Evolutionary conservation across 2,329 filamentous ascomycete species (phyloP), one percentile per base, ranked within the genome.

Genomic region (Microcyclosporella mali): DNA sequence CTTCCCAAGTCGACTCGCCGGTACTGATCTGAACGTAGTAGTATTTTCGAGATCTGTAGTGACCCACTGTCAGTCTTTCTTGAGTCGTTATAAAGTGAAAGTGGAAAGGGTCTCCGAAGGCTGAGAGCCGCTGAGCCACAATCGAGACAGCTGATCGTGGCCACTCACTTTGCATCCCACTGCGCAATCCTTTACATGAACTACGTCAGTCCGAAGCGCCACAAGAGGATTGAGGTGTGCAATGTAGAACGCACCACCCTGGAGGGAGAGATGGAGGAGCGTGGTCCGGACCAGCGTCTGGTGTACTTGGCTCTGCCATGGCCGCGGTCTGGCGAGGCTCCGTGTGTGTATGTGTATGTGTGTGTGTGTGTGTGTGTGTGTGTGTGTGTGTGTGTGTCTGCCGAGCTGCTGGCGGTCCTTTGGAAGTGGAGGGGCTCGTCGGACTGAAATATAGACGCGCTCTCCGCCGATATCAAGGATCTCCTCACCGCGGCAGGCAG

Each of bases 21-120:
- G 65, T 68, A 49, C 59, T 64, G 32, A 67, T 66, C 50, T 66
- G 64, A 11, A 68, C 65, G 48, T 56, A 68, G 56, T 68, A 68
- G 50, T 68, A 68, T 43, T 67, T 66, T 43, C 64, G 53, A 17
- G 62, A 65, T 59, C 64, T 66, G 41, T 38, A 11, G 29, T 12
- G 9, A 10, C 19, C 21, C 21, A n/a, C 16, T 17, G 47, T 54
- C 43, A 55, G 46, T 33, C 16, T n/a, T 37, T 37, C 14, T 28
- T 29, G 35, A 17, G 32, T n/a, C n/a, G n/a, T n/a, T n/a, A n/a
- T n/a, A n/a, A n/a, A n/a, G n/a, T n/a, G n/a, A n/a, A 33, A 34
- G 27, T 14, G 15, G 4, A 4, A 31, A 18, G 15, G n/a, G 30
- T 6, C 33, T 16, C 17, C 16, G 11, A 11, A 17, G 21, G 15